Percentiles rank a stretch among this genome's conserved stretches.
phyloP scores from a whole-genome alignment of 116 monocot genomes.

The Papilionanthe hybrid region DNA sequence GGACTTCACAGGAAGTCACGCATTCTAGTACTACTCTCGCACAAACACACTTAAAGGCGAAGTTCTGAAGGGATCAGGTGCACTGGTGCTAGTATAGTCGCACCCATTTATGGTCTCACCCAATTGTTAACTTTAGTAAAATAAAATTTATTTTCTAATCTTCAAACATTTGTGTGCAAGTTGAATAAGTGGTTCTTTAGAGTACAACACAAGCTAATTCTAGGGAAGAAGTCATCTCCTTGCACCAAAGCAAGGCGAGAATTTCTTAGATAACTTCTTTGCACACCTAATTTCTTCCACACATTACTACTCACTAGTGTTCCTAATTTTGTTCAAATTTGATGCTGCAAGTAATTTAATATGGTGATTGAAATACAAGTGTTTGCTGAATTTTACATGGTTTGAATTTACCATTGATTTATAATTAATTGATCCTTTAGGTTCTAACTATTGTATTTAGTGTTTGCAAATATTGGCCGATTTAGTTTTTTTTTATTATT shows the following conservation, averaged over 20 bases:
- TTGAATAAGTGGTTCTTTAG: neutral
- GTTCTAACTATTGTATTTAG: too few species aligned
- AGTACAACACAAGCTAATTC: neutral
- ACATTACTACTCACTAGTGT: neutral
- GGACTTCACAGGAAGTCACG: too few species aligned
- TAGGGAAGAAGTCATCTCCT: neutral
- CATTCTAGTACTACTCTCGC: too few species aligned
- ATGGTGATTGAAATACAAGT: neutral
- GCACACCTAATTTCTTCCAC: neutral
- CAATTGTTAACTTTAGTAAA: neutral
- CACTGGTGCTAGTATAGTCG: too few species aligned
- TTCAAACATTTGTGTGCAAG: neutral
- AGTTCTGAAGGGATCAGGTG: too few species aligned
- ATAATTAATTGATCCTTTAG: neutral
- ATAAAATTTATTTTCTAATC: neutral
- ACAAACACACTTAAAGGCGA: too few species aligned
- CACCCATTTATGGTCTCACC: too few species aligned
- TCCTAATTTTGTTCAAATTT: neutral
- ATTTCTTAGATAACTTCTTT: neutral
- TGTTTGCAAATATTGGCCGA: neutral
- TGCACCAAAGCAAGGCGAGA: neutral
- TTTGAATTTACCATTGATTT: neutral
- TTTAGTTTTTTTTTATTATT: neutral
- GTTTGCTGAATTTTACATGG: neutral
- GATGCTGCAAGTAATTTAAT: neutral